Evolutionary conservation across 1,139 yeast genomes (phyloP).

Genomic region (Taphrina pruni): DNA sequence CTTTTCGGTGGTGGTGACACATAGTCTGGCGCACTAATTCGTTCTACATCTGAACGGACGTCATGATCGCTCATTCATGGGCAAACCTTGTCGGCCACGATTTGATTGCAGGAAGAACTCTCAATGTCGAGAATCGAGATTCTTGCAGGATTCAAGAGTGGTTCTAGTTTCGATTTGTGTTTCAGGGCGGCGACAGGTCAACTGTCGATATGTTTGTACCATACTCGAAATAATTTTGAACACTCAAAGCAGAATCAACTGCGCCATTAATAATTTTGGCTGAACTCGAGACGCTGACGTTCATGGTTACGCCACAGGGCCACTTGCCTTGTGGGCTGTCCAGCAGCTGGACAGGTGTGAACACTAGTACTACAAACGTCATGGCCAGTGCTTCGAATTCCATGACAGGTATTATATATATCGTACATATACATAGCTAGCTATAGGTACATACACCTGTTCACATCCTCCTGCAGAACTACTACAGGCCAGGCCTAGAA

Average conservation of each 20-base stretch:
- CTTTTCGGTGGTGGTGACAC: conserved; percentile 3
- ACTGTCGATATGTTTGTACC: neutral
- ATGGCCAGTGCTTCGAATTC: too few species aligned
- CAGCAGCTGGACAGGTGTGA: too few species aligned
- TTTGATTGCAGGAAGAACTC: neutral
- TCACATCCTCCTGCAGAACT: too few species aligned
- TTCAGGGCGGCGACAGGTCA: too few species aligned
- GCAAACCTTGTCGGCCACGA: neutral
- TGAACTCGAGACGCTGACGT: neutral
- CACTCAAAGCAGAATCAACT: neutral
- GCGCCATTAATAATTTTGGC: neutral
- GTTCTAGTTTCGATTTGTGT: too few species aligned
- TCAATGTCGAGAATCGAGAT: neutral
- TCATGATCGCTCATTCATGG: conserved; percentile 27
- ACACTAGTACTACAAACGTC: too few species aligned
- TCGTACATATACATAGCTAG: too few species aligned
- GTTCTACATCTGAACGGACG: conserved; percentile 15
- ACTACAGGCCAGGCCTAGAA: too few species aligned
- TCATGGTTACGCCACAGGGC: neutral
- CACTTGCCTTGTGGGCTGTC: too few species aligned
- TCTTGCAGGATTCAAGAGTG: neutral
- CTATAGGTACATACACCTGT: too few species aligned
- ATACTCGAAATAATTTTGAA: neutral
- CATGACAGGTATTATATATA: too few species aligned
- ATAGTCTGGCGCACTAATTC: conserved; percentile 12